Evolutionary conservation across 202 grass and related monocot species (phyloP), one percentile per base, ranked within the genome.

Genomic region (Panicum hallii): DNA sequence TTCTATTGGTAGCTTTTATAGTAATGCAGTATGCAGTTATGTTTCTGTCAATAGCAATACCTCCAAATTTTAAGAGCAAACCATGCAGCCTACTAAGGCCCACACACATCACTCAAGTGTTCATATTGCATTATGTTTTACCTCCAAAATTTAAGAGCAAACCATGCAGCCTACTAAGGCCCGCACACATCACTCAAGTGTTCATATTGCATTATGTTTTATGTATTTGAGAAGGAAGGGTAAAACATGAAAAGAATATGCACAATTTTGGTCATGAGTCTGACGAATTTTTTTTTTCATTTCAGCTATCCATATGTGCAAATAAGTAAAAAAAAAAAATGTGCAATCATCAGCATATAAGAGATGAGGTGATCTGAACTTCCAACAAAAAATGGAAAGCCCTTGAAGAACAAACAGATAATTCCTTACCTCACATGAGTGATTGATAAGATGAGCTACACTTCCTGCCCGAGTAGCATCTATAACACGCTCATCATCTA

Each of bases 381-480:
- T 69, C 22, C 17, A 91, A 84, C 7, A 78, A 50, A 77, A 67
- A 74, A 11, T 76, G n/a, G 36, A 63, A 84, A 60, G 36, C 56
- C 42, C 22, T 20, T 16, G 44, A 32, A 86, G 72, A 75, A 55
- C 57, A 53, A 80, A 88, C n/a, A 28, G 12, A 79, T 73, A 50
- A 75, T 77, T 58, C 80, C 87, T 91, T 77, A 99, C 97, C 91
- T 99, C 97, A 42, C 97, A 99, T 16, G 97, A 99, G 74, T 99
- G 97, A 73, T 99, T 99, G 87, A 99, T 99, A 78, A 99, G 84
- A 91, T 97, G 97, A 75, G 97, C 97, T 81, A 99, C 92, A 85
- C 93, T 92, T 90, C 97, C 97, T 82, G 91, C 84, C 70, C 93
- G 74, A 72, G 97, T 99, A 80, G 97, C 97, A 85, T 99, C 97